phyloP scores from a whole-genome alignment of 495 filamentous ascomycete species.

The Mycothermus thermophilus region DNA sequence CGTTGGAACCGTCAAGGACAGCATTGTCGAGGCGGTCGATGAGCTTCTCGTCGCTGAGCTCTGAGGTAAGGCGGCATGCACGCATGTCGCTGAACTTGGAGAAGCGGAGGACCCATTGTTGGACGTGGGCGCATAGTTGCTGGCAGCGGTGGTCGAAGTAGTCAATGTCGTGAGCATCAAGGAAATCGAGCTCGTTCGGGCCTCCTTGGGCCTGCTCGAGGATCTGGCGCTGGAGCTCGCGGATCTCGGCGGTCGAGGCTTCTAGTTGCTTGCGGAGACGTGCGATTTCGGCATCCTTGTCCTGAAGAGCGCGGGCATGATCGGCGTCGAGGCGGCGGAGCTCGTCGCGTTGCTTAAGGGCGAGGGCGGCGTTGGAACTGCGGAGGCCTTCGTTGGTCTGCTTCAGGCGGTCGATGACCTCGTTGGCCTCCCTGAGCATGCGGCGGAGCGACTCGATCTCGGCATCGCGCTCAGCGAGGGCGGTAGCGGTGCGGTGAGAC shows the following conservation, averaged over 20 bases:
- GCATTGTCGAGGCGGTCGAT: constrained; percentile 87
- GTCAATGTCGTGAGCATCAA: constrained; percentile 73
- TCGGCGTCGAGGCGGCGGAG: constrained; percentile 45
- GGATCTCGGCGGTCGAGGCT: constrained; percentile 61
- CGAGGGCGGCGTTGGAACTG: constrained; percentile 57
- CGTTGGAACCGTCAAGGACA: constrained; percentile 83
- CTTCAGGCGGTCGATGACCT: constrained; percentile 61
- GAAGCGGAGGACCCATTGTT: constrained; percentile 92
- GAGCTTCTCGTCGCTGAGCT: constrained; percentile 75
- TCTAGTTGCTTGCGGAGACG: constrained; percentile 67
- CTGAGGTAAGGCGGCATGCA: constrained; percentile 63
- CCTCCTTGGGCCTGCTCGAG: constrained; percentile 25
- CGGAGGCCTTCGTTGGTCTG: constrained; percentile 72
- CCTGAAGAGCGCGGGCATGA: constrained; percentile 48
- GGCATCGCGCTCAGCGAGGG: constrained; percentile 51
- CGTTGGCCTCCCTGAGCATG: constrained; percentile 62
- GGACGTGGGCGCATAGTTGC: constrained; percentile 81
- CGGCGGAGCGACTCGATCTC: constrained; percentile 69
- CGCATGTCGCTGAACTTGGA: constrained; percentile 88
- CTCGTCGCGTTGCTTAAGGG: constrained; percentile 50
- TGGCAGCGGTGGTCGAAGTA: constrained; percentile 93
- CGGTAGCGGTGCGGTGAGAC: constrained; percentile 29
- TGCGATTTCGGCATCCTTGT: constrained; percentile 67
- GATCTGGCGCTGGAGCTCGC: constrained; percentile 70
- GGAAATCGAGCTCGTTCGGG: constrained; percentile 58